Evolutionary conservation across 768 basidiomycete genomes (phyloP), one percentile per base, ranked within the genome.

Genomic region (Boletus tomentosulus): DNA sequence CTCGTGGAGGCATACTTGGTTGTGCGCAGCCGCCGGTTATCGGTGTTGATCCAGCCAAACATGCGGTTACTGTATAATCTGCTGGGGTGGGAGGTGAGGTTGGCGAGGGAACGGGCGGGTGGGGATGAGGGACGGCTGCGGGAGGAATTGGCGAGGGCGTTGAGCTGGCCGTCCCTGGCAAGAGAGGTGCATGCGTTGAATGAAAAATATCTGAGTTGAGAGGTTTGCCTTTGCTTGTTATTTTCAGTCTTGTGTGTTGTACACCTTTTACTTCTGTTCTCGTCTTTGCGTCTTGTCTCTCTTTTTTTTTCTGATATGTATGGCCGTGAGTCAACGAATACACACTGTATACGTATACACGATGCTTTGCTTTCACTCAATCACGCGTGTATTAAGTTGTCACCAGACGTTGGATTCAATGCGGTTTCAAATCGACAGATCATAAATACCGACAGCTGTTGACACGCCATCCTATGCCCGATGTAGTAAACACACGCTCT

Each of bases 51-150:
- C 57, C 92, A 98, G 74, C 96, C 96, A 19, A 98, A 97, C 60
- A 88, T 98, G 83, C 82, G 92, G n/a, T 74, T 98, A 67, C 72
- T 98, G 71, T 97, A 95, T 71, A 95, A 98, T 66, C 78, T 98
- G 25, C 85, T 92, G 64, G 94, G 90, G 10, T 98, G 92, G 92
- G 96, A 98, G 71, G 85, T 92, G 61, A 84, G 86, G 68, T 79
- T 97, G n/a, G 92, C 92, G n/a, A 79, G 79, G 61, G 84, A 85
- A 65, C 79, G 86, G 25, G 85, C 83, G 0, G 77, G 74, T 4
- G 78, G 71, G 24, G 77, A 83, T 58, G 77, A 77, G 57, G 64
- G 67, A 43, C 74, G 69, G 59, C 65, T 87, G 58, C 77, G 74
- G 60, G 75, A 71, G 59, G 88, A 85, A 67, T 73, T 91, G 48